Base-by-base conservation (phyloP, 805 yeast species). In the Cyberlindnera samutprakarnensis region DNA sequence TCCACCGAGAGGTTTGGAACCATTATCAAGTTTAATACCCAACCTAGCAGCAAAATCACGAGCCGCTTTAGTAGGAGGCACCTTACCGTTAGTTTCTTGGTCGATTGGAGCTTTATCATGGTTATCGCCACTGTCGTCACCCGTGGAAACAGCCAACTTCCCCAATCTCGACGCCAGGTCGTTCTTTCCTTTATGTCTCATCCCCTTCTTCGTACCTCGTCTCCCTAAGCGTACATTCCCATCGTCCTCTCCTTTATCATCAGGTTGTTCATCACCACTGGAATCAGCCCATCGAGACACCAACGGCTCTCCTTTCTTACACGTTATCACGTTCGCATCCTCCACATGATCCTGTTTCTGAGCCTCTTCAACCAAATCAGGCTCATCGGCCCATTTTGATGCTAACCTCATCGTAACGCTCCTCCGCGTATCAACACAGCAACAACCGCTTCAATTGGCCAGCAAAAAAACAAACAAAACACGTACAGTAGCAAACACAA, bases 361-460 rank as follows among this genome's bases (percentile, higher is more conserved):
- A 5, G 51, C 51, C 27, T 35, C 19, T 13, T 37, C 19, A 2
- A 42, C 43, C 1, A 41, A 28, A 2, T 36, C 43, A 2, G 42
- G 41, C 18, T 46, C 46, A 14, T 35, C 41, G 9, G 54, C 49
- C 53, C 52, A 50, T 25, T 32, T 42, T 7, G 54, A 50, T 3
- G 39, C 43, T 3, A 47, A 31, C 7, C 31, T 23, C 43, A 39
- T 39, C 18, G 21, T 7, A 11, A 23, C 7, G 13, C 20, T n/a
- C n/a, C n/a, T n/a, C n/a, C n/a, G n/a, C n/a, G n/a, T n/a, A n/a
- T n/a, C n/a, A n/a, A n/a, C n/a, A n/a, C n/a, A n/a, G n/a, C n/a
- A n/a, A n/a, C n/a, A n/a, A n/a, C n/a, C n/a, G n/a, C n/a, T n/a
- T n/a, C n/a, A n/a, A n/a, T n/a, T n/a, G n/a, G n/a, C n/a, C n/a